Evolutionary conservation across 139 green algal genomes (phyloP).

Genomic region (Tetradesmus lagerheimii): DNA sequence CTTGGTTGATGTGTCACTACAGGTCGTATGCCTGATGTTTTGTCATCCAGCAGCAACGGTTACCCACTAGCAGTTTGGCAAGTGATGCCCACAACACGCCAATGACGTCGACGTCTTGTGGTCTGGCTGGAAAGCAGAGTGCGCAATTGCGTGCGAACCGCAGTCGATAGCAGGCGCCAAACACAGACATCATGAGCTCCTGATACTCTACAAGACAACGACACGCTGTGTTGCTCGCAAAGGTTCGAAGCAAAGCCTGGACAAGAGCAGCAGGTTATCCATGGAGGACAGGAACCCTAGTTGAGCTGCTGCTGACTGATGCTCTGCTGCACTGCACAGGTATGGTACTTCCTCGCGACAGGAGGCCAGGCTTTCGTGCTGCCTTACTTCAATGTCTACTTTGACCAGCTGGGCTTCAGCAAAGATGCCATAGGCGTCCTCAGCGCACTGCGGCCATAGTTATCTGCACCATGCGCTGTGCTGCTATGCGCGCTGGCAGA

Average conservation of each 20-base stretch:
- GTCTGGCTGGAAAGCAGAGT: neutral
- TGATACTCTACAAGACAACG: neutral
- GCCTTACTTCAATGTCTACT: slow-evolving; percentile 55
- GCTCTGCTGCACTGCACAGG: neutral
- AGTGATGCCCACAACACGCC: too few species aligned
- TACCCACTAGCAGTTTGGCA: too few species aligned
- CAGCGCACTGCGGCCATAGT: slow-evolving; percentile 46
- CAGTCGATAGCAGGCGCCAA: neutral
- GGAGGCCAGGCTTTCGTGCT: slow-evolving; percentile 32
- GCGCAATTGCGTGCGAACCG: neutral
- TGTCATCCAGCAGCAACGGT: too few species aligned
- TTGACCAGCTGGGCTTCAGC: slow-evolving; percentile 28
- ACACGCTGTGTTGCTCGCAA: neutral
- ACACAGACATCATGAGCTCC: too few species aligned
- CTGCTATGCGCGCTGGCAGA: slow-evolving; percentile 46
- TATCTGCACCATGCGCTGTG: slow-evolving; percentile 39
- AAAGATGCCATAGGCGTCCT: slow-evolving; percentile 49
- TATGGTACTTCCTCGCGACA: slow-evolving; percentile 12
- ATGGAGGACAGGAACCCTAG: neutral
- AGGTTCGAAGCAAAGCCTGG: neutral
- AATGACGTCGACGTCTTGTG: neutral
- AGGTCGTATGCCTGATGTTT: too few species aligned
- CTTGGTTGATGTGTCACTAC: too few species aligned
- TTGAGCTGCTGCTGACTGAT: neutral
- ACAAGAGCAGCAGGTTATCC: neutral